These are phyloP conservation scores for Dactylellina haptotyla DNA, from an alignment of 2,329 filamentous ascomycete species.

Conservation along the genomic window DNA sequence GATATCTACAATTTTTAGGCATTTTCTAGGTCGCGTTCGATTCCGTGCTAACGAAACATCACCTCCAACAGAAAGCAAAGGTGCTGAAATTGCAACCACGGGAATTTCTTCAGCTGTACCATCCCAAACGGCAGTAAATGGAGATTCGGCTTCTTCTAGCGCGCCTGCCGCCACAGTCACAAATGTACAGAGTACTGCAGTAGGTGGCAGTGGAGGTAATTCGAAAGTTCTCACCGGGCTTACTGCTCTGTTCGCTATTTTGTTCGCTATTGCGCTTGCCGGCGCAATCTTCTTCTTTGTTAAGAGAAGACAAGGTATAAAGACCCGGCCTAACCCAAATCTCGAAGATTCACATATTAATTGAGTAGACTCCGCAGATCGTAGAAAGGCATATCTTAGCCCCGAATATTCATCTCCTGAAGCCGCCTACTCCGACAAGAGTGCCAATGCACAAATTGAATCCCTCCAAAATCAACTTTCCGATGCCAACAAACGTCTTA, in stretches of 20 bases:
- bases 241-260: conserved; percentile 29
- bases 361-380: conserved; percentile 9
- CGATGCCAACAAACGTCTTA: conserved; percentile 50
- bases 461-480: conserved; percentile 37
- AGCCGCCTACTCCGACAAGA: conserved; percentile 48
- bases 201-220: conserved; percentile 1
- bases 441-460: conserved; percentile 49
- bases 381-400: conserved; percentile 30
- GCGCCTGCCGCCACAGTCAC: background rate
- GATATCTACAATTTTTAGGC: too few relatives aligned
- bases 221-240: conserved; percentile 9
- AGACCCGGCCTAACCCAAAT: background rate
- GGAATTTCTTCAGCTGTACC: background rate
- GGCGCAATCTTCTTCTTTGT: conserved; percentile 44
- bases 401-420: conserved; percentile 35
- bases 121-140: background rate
- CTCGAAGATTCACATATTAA: conserved; percentile 6
- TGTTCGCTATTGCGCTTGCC: conserved; percentile 40
- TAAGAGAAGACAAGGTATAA: conserved; percentile 45
- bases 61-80: too few relatives aligned
- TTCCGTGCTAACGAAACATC: background rate
- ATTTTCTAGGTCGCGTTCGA: background rate
- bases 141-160: background rate
- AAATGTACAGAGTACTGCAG: background rate
- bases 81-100: background rate